Evolutionary conservation across 148 eudicot species (phyloP).

Genomic region (Rhododendron ferrugineum): DNA sequence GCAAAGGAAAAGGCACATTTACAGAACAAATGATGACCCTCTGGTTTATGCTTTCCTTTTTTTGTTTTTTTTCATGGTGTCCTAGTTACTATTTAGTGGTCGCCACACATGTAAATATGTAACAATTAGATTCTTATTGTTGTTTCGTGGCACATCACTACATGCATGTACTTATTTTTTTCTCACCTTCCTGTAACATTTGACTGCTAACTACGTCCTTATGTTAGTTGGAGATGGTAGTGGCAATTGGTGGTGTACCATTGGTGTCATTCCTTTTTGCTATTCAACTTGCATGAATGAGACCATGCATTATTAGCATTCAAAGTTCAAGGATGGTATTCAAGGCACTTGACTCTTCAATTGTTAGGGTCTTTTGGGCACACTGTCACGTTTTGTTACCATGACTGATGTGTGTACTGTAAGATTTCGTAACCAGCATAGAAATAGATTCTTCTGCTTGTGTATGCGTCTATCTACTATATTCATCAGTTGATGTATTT

Average conservation of each 20-base stretch:
- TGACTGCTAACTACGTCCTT: background rate
- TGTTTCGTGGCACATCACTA: background rate
- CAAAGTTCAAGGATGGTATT: background rate
- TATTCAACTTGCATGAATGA: background rate
- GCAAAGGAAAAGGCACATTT: background rate
- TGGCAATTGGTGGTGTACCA: background rate
- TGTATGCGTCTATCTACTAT: background rate
- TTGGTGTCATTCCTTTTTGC: background rate
- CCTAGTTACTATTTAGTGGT: background rate
- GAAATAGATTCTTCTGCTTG: background rate
- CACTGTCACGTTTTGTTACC: background rate
- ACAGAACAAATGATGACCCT: background rate
- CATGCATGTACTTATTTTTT: background rate
- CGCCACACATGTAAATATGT: background rate
- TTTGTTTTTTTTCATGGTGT: background rate
- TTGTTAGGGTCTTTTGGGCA: background rate
- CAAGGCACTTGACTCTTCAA: background rate
- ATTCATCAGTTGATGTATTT: background rate
- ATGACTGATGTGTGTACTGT: background rate
- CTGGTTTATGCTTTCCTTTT: background rate
- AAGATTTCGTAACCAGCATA: background rate
- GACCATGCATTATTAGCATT: too few species aligned
- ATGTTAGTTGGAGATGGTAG: background rate
- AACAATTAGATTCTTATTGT: too few species aligned
- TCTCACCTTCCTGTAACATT: background rate